Conservation (phyloP, 306 rosid genomes). For the Cucumis sativus region DNA sequence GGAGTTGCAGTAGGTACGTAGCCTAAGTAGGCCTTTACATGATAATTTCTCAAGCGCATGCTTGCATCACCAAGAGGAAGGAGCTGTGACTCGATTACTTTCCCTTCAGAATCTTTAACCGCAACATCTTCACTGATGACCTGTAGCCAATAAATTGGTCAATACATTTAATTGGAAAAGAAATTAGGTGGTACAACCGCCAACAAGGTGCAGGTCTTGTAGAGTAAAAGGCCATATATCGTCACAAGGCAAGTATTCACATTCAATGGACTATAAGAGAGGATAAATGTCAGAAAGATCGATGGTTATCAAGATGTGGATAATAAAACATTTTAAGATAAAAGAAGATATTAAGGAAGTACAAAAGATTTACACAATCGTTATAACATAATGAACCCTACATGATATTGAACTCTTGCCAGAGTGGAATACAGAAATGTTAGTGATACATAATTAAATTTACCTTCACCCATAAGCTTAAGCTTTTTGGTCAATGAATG, state of each 20-base stretch:
- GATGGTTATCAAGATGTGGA: neutral
- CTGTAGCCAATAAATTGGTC: slow-evolving; percentile 7
- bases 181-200: neutral
- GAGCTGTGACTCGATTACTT: slow-evolving; percentile 34
- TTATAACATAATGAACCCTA: too few species aligned
- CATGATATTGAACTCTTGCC: too few species aligned
- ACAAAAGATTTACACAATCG: neutral
- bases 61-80: slow-evolving; percentile 27
- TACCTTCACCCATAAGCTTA: too few species aligned
- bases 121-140: slow-evolving; percentile 29
- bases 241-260: neutral
- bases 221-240: neutral
- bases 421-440: too few species aligned
- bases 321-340: neutral
- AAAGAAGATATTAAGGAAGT: neutral
- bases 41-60: slow-evolving; percentile 22
- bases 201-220: neutral
- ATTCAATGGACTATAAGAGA: neutral
- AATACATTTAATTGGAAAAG: neutral
- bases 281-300: neutral
- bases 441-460: too few species aligned
- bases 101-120: slow-evolving; percentile 38
- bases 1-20: slow-evolving; percentile 28
- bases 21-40: slow-evolving; percentile 39
- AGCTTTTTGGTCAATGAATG: too few species aligned